These are phyloP conservation scores for Neonectria faginata DNA, from an alignment of 2,329 filamentous ascomycete species.

Conservation along the genomic window DNA sequence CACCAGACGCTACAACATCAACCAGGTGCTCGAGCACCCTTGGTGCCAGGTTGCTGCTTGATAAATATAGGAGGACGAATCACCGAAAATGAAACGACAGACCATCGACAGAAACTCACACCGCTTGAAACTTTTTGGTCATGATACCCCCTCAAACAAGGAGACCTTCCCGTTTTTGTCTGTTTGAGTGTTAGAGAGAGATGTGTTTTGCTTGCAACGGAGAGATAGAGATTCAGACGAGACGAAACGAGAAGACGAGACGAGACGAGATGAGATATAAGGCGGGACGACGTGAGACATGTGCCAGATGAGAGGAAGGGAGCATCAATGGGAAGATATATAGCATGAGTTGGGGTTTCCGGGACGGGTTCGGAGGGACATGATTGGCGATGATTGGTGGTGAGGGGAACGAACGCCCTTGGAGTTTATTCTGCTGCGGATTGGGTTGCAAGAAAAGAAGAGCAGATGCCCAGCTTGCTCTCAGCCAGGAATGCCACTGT, in stretches of 20 bases:
- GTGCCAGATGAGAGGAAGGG: slow-evolving; percentile 17
- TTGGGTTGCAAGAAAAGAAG: slow-evolving; percentile 3
- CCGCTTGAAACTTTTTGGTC: slow-evolving; percentile 33
- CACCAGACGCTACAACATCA: slow-evolving; percentile 83
- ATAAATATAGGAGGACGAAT: slow-evolving; percentile 20
- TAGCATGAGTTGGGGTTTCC: slow-evolving; percentile 11
- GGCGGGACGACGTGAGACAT: neutral
- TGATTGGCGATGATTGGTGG: slow-evolving; percentile 9
- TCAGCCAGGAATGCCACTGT: neutral
- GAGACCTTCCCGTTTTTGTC: slow-evolving; percentile 33
- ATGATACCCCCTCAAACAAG: slow-evolving; percentile 42
- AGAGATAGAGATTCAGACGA: slow-evolving; percentile 14
- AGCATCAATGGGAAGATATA: slow-evolving; percentile 21
- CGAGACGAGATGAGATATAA: neutral
- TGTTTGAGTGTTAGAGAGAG: slow-evolving; percentile 38
- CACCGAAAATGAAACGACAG: slow-evolving; percentile 21
- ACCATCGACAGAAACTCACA: slow-evolving; percentile 23
- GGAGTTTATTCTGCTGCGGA: slow-evolving; percentile 8
- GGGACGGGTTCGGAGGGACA: slow-evolving; percentile 6
- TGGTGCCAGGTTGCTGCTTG: slow-evolving; percentile 68
- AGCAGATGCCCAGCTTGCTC: neutral
- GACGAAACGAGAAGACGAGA: slow-evolving; percentile 1
- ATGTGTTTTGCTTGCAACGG: slow-evolving; percentile 17
- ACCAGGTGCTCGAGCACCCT: slow-evolving; percentile 87
- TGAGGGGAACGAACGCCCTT: slow-evolving; percentile 6